A percentile compares a stretch with the other conserved stretches of the same genome.
These are phyloP conservation scores for Phaffia tasmanica DNA, from an alignment of 768 basidiomycete genomes.

Conservation along the genomic window DNA sequence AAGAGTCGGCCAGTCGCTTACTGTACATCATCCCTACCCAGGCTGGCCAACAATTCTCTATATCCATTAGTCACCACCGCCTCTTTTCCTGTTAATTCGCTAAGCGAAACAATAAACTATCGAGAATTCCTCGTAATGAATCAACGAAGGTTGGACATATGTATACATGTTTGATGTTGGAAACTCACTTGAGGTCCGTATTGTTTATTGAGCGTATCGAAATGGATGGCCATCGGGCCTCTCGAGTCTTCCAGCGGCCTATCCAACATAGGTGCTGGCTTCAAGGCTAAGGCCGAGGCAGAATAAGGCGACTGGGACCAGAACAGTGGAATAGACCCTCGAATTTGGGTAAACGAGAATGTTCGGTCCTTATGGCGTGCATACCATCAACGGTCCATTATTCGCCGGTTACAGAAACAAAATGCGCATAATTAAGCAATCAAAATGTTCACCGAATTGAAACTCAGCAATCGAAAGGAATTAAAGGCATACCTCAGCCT, in stretches of 20 bases:
- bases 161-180: too few species aligned
- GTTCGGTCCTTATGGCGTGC: conserved; percentile 40
- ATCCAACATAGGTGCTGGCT: conserved; percentile 75
- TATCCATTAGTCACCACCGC: conserved; percentile 66
- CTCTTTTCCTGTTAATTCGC: conserved; percentile 85
- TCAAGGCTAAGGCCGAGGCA: conserved; percentile 69
- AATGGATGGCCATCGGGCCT: conserved; percentile 61
- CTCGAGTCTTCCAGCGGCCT: conserved; percentile 61
- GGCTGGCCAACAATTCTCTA: conserved; percentile 52
- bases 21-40: conserved; percentile 37
- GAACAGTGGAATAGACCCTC: conserved; percentile 87
- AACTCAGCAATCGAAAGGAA: neutral
- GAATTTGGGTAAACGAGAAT: conserved; percentile 78
- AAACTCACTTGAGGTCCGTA: conserved; percentile 68
- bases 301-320: conserved; percentile 84
- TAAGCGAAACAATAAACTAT: conserved; percentile 75
- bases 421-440: neutral
- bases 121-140: neutral
- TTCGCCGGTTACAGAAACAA: too few species aligned
- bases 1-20: conserved; percentile 25
- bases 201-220: conserved; percentile 50
- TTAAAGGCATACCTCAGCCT: conserved; percentile 52
- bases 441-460: neutral
- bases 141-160: neutral
- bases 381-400: neutral